Percentiles rank a stretch among this genome's conserved stretches.
Evolutionary conservation across 2,329 filamentous ascomycete genomes (phyloP).

Genomic region (Phymatotrichopsis omnivora): DNA sequence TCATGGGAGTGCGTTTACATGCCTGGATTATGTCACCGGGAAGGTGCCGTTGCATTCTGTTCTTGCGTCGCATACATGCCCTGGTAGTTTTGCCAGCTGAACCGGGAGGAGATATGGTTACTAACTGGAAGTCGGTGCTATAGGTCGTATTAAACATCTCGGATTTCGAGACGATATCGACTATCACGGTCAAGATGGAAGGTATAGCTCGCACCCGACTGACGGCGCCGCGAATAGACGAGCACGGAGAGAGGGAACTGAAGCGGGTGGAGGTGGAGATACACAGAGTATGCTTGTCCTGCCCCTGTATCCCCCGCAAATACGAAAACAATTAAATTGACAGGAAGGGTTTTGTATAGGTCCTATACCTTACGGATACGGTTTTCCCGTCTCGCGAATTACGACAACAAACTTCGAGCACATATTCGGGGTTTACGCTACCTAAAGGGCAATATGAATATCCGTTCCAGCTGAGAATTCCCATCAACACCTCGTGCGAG

Average conservation of each 20-base stretch:
- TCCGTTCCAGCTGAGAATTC: constrained; percentile 66
- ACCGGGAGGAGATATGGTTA: background rate
- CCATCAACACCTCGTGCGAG: constrained; percentile 36
- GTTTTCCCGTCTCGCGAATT: constrained; percentile 55
- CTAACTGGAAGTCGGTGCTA: background rate
- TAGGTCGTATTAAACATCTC: constrained; percentile 39
- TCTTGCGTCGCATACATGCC: background rate
- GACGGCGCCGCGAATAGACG: constrained; percentile 40
- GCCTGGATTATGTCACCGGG: constrained; percentile 63
- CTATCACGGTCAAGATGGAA: constrained; percentile 70
- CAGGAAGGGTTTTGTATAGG: constrained; percentile 43
- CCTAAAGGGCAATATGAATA: constrained; percentile 64
- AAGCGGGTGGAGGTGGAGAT: constrained; percentile 39
- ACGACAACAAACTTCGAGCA: constrained; percentile 27
- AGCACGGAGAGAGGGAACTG: constrained; percentile 36
- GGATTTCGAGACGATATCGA: constrained; percentile 40
- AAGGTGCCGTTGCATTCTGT: constrained; percentile 8
- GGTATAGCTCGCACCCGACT: constrained; percentile 64
- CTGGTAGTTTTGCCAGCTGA: background rate
- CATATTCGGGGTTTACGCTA: constrained; percentile 47
- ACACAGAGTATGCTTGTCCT: constrained; percentile 38
- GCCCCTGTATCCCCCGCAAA: constrained; percentile 10
- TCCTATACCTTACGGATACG: constrained; percentile 62
- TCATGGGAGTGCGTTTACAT: constrained; percentile 63
- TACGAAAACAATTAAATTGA: constrained; percentile 3